phyloP scores from a whole-genome alignment of 225 moss, liverwort and hornwort genomes.

The Physcomitrellopsis africana region DNA sequence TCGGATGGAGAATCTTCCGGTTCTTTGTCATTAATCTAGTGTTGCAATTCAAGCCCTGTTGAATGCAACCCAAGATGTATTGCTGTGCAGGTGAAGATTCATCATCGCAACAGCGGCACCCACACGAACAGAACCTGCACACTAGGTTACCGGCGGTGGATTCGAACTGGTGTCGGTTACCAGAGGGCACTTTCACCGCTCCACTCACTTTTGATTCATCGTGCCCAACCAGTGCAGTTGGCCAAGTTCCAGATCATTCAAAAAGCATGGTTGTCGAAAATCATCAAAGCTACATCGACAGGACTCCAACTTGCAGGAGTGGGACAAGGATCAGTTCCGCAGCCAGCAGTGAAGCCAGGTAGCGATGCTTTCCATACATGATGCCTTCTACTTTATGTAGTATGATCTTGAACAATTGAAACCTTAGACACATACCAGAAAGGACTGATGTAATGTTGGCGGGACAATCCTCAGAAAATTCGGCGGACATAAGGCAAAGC shows the following conservation, averaged over 20 bases:
- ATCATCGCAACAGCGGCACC: slow-evolving; percentile 26
- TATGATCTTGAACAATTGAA: not conserved
- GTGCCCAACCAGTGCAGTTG: slow-evolving; percentile 18
- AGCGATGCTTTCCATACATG: not conserved
- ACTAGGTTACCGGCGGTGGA: slow-evolving; percentile 32
- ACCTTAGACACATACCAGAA: not conserved
- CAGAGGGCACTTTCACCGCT: too few relatives aligned
- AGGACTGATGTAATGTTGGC: not conserved
- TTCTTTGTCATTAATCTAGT: too few relatives aligned
- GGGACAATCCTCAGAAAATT: slow-evolving; percentile 37
- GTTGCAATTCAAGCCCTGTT: not conserved
- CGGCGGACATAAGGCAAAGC: slow-evolving; percentile 44
- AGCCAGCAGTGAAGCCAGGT: slow-evolving; percentile 26
- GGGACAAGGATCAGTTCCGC: slow-evolving; percentile 45
- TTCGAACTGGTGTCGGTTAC: slow-evolving; percentile 37
- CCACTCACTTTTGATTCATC: not conserved
- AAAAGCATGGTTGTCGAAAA: slow-evolving; percentile 26
- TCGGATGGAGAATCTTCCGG: too few relatives aligned
- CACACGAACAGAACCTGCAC: slow-evolving; percentile 37
- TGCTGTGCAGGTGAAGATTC: slow-evolving; percentile 38
- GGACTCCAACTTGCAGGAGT: slow-evolving; percentile 26
- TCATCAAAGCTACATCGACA: slow-evolving; percentile 31
- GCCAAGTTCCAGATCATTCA: slow-evolving; percentile 22
- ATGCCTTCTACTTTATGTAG: not conserved
- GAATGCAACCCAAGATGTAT: not conserved